Base-by-base conservation (phyloP, 805 yeast genomes). In the Monosporozyma solicola region DNA sequence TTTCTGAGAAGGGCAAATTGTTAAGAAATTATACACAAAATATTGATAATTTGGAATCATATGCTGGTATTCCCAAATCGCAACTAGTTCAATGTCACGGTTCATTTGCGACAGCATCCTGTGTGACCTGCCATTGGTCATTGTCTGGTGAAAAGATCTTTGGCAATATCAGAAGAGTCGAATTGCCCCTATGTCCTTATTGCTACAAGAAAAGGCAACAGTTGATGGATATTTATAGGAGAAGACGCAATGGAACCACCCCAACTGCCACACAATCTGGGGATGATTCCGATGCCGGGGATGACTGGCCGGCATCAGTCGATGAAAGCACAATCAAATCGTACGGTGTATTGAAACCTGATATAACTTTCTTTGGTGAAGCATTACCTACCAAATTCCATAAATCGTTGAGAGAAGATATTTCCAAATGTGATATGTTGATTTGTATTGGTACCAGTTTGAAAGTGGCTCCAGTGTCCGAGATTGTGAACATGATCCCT, bases 301-400 rank as follows among this genome's bases (percentile, higher is more conserved):
- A 39, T 20, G 32, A 27, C 15, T 24, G 27, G 29, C 13, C 15
- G 2, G 10, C 27, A 20, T 15, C 31, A 25, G 16, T 22, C 8
- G 49, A 47, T 47, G 22, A 31, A 7, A 29, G 25, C 9, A 33
- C 50, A 33, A 7, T 69, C 72, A 29, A 78, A 79, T 77, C 85
- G 8, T 80, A 69, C 62, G 97, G 96, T 16, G 92, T 89, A 3
- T 77, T 88, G 77, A 90, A 91, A 67, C 97, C 97, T 0, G 95
- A 90, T 65, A 90, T 90, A 55, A 89, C 96, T 0, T 91, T 90
- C 63, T 90, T 90, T 60, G 96, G 96, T 13, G 97, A 91, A 67
- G 80, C 83, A 15, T 72, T 90, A 54, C 96, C 97, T 1, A 71
- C 73, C 8, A 68, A 74, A 50, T 90, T 84, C 62, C 90, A 87